Percentiles rank a stretch among this genome's conserved stretches.
These are phyloP conservation scores for Mangifera indica DNA, from an alignment of 345 rosid genomes.

Conservation along the genomic window DNA sequence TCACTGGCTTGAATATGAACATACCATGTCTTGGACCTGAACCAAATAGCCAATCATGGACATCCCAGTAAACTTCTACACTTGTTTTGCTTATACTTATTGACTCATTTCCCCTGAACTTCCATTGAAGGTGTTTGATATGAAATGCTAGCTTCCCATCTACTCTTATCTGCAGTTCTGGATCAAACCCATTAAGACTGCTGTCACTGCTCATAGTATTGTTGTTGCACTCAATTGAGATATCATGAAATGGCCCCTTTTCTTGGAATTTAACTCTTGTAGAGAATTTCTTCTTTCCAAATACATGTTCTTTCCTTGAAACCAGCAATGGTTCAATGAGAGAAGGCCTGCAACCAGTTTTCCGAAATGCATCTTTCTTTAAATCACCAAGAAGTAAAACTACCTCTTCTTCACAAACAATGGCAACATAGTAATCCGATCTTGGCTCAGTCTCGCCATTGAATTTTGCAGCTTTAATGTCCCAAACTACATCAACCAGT, in stretches of 20 bases:
- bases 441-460: constrained; percentile 50
- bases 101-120: constrained; percentile 54
- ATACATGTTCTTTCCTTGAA: constrained; percentile 50
- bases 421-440: constrained; percentile 52
- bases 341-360: constrained; percentile 51
- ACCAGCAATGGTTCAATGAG: constrained; percentile 48
- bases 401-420: constrained; percentile 55
- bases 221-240: constrained; percentile 40
- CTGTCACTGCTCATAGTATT: not conserved
- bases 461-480: constrained; percentile 51
- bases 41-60: constrained; percentile 57
- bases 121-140: constrained; percentile 57
- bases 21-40: constrained; percentile 53
- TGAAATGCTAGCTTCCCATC: constrained; percentile 43
- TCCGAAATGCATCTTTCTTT: constrained; percentile 45
- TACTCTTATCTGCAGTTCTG: constrained; percentile 43
- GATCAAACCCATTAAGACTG: constrained; percentile 29
- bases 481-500: constrained; percentile 47
- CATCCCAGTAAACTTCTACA: constrained; percentile 54
- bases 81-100: constrained; percentile 31
- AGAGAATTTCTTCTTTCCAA: constrained; percentile 48
- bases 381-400: constrained; percentile 46
- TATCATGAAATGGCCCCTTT: constrained; percentile 36
- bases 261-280: constrained; percentile 43
- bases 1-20: constrained; percentile 47